Base-by-base conservation (phyloP, 176 grass and related monocot genomes). In the Miscanthus lutarioriparius region DNA sequence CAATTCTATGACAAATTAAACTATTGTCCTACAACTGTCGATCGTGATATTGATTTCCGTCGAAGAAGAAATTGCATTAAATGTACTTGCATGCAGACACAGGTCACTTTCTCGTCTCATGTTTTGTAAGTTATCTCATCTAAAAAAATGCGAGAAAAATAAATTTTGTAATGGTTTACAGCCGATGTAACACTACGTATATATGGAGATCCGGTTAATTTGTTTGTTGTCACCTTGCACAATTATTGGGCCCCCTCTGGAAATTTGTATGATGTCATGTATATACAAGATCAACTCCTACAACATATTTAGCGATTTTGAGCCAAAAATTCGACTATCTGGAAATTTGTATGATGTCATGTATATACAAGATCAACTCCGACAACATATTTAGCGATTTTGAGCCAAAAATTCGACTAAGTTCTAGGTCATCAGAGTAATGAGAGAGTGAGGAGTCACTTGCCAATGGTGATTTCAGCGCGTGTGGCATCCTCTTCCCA, bases 1-100 rank as follows among this genome's bases (percentile, higher is more conserved):
- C 67, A 64, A 49, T 79, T 64, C 76, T 30, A 86, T 11, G 75
- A 22, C 13, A 37, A 22, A 63, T 30, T 37, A 64, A 72, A 48
- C 12, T n/a, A 30, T 53, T 10, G 38, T 37, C 12, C 56, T 15
- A 15, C 67, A 53, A 53, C 49, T 53, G 49, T 53, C 49, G 17
- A 53, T 53, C 16, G 48, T 44, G 26, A 25, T 62, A 62, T 35
- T 64, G 39, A 32, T 68, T 77, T 56, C 8, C 41, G 19, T 58
- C 37, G 8, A 40, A 72, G 2, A 15, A 4, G 44, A 19, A 51
- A 51, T 15, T 9, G 14, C 33, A 45, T 10, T 76, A 12, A 61
- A 14, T 36, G 59, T 20, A 7, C 77, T 47, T 30, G 10, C 35
- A 19, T 4, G 47, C 26, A 63, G 13, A 27, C 11, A 64, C 39